phyloP scores from a whole-genome alignment of 139 green algal genomes.

The Penium margaritaceum region DNA sequence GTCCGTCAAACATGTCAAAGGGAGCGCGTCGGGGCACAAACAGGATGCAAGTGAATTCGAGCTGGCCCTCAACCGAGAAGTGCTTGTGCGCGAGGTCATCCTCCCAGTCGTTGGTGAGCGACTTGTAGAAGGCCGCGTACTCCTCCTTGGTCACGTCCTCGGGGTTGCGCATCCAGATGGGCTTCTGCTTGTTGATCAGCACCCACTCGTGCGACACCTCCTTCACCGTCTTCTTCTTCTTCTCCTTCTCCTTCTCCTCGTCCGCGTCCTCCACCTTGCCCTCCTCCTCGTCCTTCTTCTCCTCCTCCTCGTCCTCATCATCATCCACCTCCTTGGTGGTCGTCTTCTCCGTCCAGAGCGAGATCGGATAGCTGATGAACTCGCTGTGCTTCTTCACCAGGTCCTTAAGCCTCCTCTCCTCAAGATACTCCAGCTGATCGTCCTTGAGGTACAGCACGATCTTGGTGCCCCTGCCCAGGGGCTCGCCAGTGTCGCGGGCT shows the following conservation, averaged over 20 bases:
- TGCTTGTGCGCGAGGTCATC: conserved; percentile 92
- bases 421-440: conserved; percentile 80
- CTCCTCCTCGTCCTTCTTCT: conserved; percentile 76
- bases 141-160: conserved; percentile 92
- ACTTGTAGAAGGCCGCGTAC: conserved; percentile 95
- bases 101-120: conserved; percentile 98
- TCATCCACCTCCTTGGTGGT: conserved; percentile 90
- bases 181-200: conserved; percentile 99
- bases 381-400: conserved; percentile 98
- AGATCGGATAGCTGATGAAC: conserved; percentile 99
- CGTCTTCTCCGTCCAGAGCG: conserved; percentile 90
- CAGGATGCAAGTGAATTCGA: conserved; percentile 62
- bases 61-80: conserved; percentile 93
- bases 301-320: conserved; percentile 75
- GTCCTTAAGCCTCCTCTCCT: conserved; percentile 95
- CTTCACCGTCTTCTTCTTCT: conserved; percentile 71
- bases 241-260: conserved; percentile 53
- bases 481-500: conserved; percentile 56
- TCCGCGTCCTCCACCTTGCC: conserved; percentile 72
- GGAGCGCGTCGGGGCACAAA: conserved; percentile 85
- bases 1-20: conserved; percentile 97
- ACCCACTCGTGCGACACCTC: conserved; percentile 93
- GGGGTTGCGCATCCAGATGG: conserved; percentile 97
- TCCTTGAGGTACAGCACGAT: conserved; percentile 91
- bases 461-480: conserved; percentile 88